Evolutionary conservation across 106 monocot species (phyloP).

Genomic region (Agapanthus africanus): DNA sequence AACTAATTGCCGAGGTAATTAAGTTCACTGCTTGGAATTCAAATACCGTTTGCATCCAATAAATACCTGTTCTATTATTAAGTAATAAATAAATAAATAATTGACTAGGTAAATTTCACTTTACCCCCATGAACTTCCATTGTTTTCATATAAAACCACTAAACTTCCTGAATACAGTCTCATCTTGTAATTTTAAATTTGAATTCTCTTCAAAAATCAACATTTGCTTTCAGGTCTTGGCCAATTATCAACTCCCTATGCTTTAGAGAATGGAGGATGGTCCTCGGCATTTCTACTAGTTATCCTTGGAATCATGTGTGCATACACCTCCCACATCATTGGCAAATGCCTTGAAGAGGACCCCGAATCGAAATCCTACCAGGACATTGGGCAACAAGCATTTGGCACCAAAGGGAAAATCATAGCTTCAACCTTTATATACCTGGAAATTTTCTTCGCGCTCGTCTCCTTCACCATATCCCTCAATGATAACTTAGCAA

Average conservation of each 20-base stretch:
- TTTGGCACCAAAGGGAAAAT: conserved; percentile 53
- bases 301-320: conserved; percentile 50
- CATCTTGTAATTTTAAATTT: too few species aligned
- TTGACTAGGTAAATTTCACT: too few species aligned
- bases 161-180: too few species aligned
- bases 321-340: conserved; percentile 69
- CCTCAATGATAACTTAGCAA: conserved; percentile 57
- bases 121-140: too few species aligned
- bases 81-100: too few species aligned
- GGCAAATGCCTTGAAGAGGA: conserved; percentile 64
- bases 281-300: conserved; percentile 49
- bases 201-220: neutral
- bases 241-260: conserved; percentile 76
- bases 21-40: too few species aligned
- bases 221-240: conserved; percentile 48
- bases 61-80: too few species aligned
- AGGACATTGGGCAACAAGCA: conserved; percentile 57
- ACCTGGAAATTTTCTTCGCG: conserved; percentile 70
- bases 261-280: conserved; percentile 81
- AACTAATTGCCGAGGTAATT: too few species aligned
- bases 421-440: conserved; percentile 62
- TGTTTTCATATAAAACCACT: too few species aligned
- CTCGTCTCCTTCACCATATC: conserved; percentile 84
- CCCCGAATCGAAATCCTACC: conserved; percentile 43
- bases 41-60: too few species aligned